Percentiles rank a stretch among this genome's conserved stretches.
Evolutionary conservation across 2,329 filamentous ascomycete species (phyloP).

Genomic region (Zymoseptoria crescenta): DNA sequence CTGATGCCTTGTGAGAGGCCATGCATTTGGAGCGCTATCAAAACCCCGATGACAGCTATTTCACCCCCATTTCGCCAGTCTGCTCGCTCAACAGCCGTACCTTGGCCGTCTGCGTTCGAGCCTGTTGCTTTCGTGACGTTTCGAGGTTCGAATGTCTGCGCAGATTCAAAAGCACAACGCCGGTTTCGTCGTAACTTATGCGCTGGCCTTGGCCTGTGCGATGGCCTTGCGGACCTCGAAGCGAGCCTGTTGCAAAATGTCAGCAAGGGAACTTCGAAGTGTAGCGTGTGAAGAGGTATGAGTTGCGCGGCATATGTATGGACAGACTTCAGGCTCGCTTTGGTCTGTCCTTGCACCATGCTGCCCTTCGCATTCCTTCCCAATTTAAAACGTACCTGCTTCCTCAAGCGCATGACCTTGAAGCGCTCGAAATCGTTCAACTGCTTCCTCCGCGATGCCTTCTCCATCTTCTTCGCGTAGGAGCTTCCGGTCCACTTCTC

Average conservation of each 20-base stretch:
- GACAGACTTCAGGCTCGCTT: not conserved
- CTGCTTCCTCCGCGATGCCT: slow-evolving; percentile 76
- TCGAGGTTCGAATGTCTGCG: slow-evolving; percentile 11
- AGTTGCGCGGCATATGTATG: not conserved
- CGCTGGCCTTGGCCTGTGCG: slow-evolving; percentile 79
- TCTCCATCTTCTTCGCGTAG: slow-evolving; percentile 89
- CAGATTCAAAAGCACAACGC: slow-evolving; percentile 5
- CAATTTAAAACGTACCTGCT: slow-evolving; percentile 64
- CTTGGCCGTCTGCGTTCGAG: slow-evolving; percentile 5
- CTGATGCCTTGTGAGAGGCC: slow-evolving; percentile 9
- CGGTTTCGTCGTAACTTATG: slow-evolving; percentile 21
- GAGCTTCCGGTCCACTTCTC: slow-evolving; percentile 83
- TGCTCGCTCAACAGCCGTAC: slow-evolving; percentile 7
- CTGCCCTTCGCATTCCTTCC: not conserved
- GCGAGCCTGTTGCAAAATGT: slow-evolving; percentile 50
- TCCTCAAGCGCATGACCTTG: slow-evolving; percentile 99
- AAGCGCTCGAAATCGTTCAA: slow-evolving; percentile 99
- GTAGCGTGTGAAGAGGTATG: not conserved
- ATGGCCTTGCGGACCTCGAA: slow-evolving; percentile 97
- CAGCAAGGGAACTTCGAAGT: not conserved
- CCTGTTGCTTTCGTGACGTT: slow-evolving; percentile 10
- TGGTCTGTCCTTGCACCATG: not conserved
- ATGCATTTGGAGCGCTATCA: slow-evolving; percentile 22
- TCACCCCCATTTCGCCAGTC: slow-evolving; percentile 19
- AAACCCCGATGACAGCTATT: slow-evolving; percentile 18